These are phyloP conservation scores for Lepidopterella palustris DNA, from an alignment of 495 filamentous ascomycete genomes.

Conservation along the genomic window DNA sequence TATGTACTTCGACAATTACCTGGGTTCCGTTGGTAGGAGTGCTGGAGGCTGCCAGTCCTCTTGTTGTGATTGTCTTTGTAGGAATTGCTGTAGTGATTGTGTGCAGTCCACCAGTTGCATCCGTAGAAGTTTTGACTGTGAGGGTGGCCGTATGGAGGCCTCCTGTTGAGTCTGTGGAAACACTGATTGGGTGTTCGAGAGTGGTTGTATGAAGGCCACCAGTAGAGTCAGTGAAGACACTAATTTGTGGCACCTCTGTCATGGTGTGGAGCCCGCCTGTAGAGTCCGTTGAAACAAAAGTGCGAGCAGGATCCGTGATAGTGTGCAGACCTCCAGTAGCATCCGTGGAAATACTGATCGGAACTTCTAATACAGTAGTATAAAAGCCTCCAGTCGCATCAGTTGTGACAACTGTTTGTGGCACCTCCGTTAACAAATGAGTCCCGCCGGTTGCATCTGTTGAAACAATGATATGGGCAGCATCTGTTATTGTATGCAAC, in stretches of 20 bases:
- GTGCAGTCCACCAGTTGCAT: neutral
- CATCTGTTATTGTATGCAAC: no score
- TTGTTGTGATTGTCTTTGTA: neutral
- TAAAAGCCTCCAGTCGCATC: no score
- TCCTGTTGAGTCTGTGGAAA: neutral
- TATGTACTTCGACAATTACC: neutral
- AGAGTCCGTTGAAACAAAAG: neutral
- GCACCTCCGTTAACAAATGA: no score
- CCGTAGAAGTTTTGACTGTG: neutral
- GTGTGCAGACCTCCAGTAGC: neutral
- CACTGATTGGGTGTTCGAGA: neutral
- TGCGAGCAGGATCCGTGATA: no score
- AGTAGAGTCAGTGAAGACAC: neutral
- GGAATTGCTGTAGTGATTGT: neutral
- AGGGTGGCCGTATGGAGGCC: neutral
- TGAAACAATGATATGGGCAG: no score
- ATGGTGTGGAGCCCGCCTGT: neutral
- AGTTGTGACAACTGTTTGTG: no score
- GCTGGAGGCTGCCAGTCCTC: neutral
- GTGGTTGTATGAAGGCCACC: neutral
- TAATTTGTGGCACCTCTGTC: no score
- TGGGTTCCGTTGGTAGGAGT: neutral
- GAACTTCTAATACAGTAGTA: no score
- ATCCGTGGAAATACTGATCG: neutral
- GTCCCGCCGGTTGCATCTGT: no score